Conservation (phyloP, 495 filamentous ascomycete genomes). For the Tuber indicum region DNA sequence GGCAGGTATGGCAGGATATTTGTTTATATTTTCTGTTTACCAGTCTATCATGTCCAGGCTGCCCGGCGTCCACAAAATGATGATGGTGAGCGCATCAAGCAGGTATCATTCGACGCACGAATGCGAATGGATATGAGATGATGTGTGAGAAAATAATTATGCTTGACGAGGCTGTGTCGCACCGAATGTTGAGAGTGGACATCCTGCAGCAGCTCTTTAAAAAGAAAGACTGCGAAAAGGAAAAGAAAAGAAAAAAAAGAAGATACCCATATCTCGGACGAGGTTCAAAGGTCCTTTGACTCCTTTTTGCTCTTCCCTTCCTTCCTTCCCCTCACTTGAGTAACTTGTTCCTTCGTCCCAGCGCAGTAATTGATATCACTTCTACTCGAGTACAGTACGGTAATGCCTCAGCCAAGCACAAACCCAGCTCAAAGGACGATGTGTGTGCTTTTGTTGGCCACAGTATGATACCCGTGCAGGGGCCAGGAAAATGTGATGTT, state of each 20-base stretch:
- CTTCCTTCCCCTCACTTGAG: slow-evolving; percentile 14
- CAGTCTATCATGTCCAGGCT: background rate
- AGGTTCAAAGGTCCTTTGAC: slow-evolving; percentile 3
- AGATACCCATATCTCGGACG: background rate
- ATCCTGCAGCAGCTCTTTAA: background rate
- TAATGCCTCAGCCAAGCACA: slow-evolving; percentile 7
- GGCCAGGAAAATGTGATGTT: slow-evolving; percentile 25
- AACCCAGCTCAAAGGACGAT: slow-evolving; percentile 14
- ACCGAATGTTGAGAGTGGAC: background rate
- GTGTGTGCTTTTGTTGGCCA: slow-evolving; percentile 29
- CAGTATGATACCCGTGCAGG: slow-evolving; percentile 17
- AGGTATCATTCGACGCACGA: background rate
- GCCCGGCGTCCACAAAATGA: background rate
- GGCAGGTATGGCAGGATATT: background rate
- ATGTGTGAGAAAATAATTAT: background rate
- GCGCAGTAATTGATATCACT: slow-evolving; percentile 12
- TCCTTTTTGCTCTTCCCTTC: slow-evolving; percentile 6
- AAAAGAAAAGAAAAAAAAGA: background rate
- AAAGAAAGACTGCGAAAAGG: background rate
- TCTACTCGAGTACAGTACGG: background rate
- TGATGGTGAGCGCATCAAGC: slow-evolving; percentile 3
- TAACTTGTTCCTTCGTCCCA: slow-evolving; percentile 4
- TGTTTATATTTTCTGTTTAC: background rate
- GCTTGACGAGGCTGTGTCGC: background rate
- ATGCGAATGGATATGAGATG: background rate